Evolutionary conservation across 1,139 yeast genomes (phyloP), one percentile per base, ranked within the genome.

Genomic region (Nakaseomyces bracarensis): DNA sequence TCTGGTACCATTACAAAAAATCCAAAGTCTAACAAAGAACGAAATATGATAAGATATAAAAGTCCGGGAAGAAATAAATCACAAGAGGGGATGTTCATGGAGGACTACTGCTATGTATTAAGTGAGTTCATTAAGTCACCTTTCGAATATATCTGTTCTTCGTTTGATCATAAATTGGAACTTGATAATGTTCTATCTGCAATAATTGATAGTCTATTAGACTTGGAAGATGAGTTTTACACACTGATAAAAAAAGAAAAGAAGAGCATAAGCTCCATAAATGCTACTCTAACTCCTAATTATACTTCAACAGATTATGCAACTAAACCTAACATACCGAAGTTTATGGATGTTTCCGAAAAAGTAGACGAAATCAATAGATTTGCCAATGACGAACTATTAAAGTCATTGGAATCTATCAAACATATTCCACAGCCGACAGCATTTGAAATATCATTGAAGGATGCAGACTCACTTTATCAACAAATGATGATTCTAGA

Each of bases 141-240:
- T 2, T 33, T 58, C 6, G 50, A 47, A 21, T 53, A 54, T 47
- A 42, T 50, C 2, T 53, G 49, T 34, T 45, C 45, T 22, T 47
- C 52, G 22, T 27, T 48, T 9, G 47, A 43, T 8, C 45, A 45
- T 18, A 57, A 52, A 42, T 36, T 36, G 26, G 51, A 50, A 18
- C 33, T 56, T 23, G 60, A 59, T 26, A 47, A 46, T n/a, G 42
- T 50, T 3, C 34, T 57, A 3, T 23, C 40, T n/a, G 46, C 52
- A 7, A 38, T 59, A 35, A 35, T 58, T n/a, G 60, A 57, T 41
- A 51, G 50, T 11, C 39, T 59, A 7, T 43, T 60, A 26, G 54
- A 49, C 11, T 22, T 43, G 3, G 64, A 60, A 30, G 54, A 53
- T 25, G 51, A 46, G 11, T 58, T 54, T 41, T 58, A 59, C 40